Conservation (phyloP, 2,329 filamentous ascomycete species). For the Hysterium pulicare region DNA sequence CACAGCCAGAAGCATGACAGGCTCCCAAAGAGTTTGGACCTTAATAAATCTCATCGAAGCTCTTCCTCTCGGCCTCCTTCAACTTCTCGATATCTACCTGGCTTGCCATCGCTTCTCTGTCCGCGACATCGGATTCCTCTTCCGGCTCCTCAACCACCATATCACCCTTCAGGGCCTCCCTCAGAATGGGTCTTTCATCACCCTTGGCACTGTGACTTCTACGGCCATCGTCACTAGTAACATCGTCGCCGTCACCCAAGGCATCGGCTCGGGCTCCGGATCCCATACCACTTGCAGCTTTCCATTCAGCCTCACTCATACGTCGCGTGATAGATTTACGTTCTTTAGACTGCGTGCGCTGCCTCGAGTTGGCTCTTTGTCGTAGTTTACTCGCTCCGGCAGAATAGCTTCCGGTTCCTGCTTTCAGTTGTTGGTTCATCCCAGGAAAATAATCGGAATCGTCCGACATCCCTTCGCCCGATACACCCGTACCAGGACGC, state of each 20-base stretch:
- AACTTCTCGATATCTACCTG: conserved; percentile 28
- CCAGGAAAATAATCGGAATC: conserved; percentile 42
- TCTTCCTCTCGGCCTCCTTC: conserved; percentile 27
- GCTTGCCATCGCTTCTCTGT: conserved; percentile 15
- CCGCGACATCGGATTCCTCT: conserved; percentile 17
- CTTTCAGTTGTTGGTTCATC: conserved; percentile 20
- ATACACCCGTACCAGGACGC: conserved; percentile 30
- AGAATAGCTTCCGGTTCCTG: neutral
- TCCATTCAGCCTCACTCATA: conserved; percentile 40
- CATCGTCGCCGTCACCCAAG: conserved; percentile 42
- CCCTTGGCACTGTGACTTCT: neutral
- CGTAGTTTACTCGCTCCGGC: conserved; percentile 19
- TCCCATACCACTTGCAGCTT: conserved; percentile 48
- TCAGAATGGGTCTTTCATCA: conserved; percentile 23
- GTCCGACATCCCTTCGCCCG: conserved; percentile 41
- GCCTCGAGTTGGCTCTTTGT: conserved; percentile 26
- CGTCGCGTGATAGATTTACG: conserved; percentile 29
- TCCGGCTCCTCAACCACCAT: conserved; percentile 31
- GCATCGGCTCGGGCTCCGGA: conserved; percentile 43
- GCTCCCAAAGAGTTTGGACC: no score
- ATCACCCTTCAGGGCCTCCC: conserved; percentile 31
- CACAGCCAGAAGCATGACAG: no score
- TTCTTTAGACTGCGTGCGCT: conserved; percentile 26
- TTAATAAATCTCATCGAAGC: conserved; percentile 32
- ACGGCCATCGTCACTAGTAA: neutral